Evolutionary conservation across 768 basidiomycete genomes (phyloP).

Genomic region (Pholiota conissans): DNA sequence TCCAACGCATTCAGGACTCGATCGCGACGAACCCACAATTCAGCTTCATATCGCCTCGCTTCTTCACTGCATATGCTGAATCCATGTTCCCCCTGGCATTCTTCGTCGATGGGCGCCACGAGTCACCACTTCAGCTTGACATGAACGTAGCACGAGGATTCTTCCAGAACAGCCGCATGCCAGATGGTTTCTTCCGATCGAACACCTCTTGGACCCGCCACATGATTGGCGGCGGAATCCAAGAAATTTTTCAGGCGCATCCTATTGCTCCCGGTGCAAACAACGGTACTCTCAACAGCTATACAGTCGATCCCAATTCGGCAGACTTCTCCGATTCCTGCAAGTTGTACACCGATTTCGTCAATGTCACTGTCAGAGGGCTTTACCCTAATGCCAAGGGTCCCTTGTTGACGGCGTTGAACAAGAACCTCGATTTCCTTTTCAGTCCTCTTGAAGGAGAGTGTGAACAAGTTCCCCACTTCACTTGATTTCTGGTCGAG

Average conservation of each 20-base stretch:
- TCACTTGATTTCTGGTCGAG: no score
- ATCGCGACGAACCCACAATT: constrained; percentile 24
- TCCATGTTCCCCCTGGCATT: constrained; percentile 10
- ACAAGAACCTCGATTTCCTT: constrained; percentile 16
- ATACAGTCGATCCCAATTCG: constrained; percentile 17
- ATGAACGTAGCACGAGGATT: constrained; percentile 20
- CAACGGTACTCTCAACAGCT: constrained; percentile 16
- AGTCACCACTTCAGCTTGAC: constrained; percentile 13
- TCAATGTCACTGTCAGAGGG: constrained; percentile 18
- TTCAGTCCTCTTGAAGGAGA: constrained; percentile 3
- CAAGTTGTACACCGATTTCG: constrained; percentile 22
- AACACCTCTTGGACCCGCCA: background rate
- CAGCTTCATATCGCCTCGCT: constrained; percentile 21
- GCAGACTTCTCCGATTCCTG: constrained; percentile 18
- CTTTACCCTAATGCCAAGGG: constrained; percentile 22
- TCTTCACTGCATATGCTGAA: constrained; percentile 22
- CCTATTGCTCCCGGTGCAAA: constrained; percentile 21
- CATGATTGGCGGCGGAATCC: constrained; percentile 5
- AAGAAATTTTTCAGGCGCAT: constrained; percentile 2
- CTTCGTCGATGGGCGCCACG: constrained; percentile 23
- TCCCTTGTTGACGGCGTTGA: constrained; percentile 13
- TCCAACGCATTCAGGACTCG: constrained; percentile 24
- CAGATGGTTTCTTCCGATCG: constrained; percentile 17
- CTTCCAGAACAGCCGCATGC: constrained; percentile 22
- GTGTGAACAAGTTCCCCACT: constrained; percentile 16